phyloP scores from a whole-genome alignment of 139 green algal genomes.

The Picochlorum sp. region DNA sequence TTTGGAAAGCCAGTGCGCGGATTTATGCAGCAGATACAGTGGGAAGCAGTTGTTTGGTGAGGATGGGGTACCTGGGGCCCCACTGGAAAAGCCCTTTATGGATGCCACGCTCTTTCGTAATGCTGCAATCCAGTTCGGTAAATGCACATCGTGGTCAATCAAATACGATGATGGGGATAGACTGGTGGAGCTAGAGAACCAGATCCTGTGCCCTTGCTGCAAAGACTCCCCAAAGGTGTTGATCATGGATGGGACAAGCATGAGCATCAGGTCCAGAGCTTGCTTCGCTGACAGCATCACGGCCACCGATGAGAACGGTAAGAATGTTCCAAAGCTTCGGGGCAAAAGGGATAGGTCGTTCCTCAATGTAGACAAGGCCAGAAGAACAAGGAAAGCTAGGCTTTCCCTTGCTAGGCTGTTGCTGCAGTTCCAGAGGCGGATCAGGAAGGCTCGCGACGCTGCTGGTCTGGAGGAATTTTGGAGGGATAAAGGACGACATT shows the following conservation, averaged over 20 bases:
- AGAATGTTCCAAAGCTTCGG: neutral
- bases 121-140: neutral
- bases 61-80: neutral
- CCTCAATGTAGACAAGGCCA: neutral
- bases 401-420: neutral
- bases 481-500: neutral
- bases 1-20: neutral
- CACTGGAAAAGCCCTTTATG: neutral
- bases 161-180: too few species aligned
- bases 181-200: neutral
- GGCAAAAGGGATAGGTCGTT: neutral
- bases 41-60: neutral
- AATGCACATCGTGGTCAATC: neutral
- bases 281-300: neutral
- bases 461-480: too few species aligned
- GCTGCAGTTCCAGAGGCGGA: neutral
- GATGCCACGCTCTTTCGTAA: neutral
- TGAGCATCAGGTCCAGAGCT: neutral
- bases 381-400: neutral
- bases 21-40: neutral
- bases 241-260: constrained; percentile 1
- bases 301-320: neutral
- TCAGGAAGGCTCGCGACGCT: neutral
- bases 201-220: neutral
- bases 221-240: neutral